Conservation (phyloP, 768 basidiomycete species). For the Asterophora parasitica region DNA sequence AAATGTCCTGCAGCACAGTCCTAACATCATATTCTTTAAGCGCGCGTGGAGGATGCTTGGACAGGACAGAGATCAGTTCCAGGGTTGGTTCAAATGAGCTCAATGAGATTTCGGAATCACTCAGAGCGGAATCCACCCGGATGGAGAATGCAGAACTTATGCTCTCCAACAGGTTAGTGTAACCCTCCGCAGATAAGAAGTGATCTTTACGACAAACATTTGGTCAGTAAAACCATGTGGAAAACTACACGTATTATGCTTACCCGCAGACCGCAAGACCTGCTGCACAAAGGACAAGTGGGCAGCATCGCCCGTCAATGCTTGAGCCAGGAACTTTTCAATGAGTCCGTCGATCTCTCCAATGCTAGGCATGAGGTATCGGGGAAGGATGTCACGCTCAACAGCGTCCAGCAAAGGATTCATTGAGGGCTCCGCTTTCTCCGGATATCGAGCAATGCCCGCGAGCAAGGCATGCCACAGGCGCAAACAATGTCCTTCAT, state of each 20-base stretch:
- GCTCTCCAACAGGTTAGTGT: constrained; percentile 26
- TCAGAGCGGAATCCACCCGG: constrained; percentile 29
- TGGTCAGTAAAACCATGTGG: constrained; percentile 10
- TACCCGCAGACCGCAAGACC: constrained; percentile 39
- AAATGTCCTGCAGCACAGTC: constrained; percentile 38
- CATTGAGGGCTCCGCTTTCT: constrained; percentile 26
- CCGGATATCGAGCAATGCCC: constrained; percentile 31
- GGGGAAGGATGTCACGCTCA: constrained; percentile 34
- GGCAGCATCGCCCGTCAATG: constrained; percentile 25
- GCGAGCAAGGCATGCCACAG: constrained; percentile 50
- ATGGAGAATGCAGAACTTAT: constrained; percentile 32
- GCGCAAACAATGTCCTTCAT: constrained; percentile 22
- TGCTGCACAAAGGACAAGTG: constrained; percentile 31
- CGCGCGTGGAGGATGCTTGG: constrained; percentile 16
- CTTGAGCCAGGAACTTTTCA: constrained; percentile 33
- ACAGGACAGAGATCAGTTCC: constrained; percentile 28
- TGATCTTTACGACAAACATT: constrained; percentile 20
- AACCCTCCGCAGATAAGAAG: constrained; percentile 31
- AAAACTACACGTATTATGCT: background rate
- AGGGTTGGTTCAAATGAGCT: constrained; percentile 25
- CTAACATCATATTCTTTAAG: constrained; percentile 13
- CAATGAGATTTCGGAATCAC: constrained; percentile 20
- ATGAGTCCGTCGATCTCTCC: constrained; percentile 43
- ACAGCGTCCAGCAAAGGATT: constrained; percentile 38
- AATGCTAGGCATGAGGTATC: constrained; percentile 37